Base-by-base conservation (phyloP, 2,329 filamentous ascomycete species). In the Trichoderma brevicompactum region DNA sequence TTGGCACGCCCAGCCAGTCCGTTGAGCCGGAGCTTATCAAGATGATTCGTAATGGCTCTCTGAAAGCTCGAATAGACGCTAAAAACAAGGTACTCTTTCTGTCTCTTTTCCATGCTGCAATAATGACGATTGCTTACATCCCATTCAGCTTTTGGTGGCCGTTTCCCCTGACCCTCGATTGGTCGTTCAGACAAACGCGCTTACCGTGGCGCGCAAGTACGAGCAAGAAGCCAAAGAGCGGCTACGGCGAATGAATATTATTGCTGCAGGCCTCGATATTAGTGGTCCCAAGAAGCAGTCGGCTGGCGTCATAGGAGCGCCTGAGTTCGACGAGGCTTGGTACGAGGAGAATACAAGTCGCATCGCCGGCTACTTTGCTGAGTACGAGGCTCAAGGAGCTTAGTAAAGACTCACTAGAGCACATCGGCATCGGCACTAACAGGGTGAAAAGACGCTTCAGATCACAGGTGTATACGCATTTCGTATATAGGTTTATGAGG, bases 21-120 rank as follows among this genome's bases (percentile, higher is more conserved):
- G 87, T 94, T 53, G 88, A 93, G 71, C 79, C 83, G 28, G 95
- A 99, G 77, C 82, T 98, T 38, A 85, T 90, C 34, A 75, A 77
- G 0, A 91, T 98, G 87, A 97, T 99, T 71, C 83, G 88, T 59
- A 81, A 83, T 12, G 88, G 88, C 7, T 83, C 83, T 0, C 80
- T 99, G 10, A 83, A 93, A 69, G 93, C 92, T 7, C 86, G 92
- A 34, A 89, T 99, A 66, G 93, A 99, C 74, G 85, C 91, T 0
- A 92, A 96, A 66, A 90, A 95, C 71, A 85, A 87, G 74, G 88
- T 89, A 79, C 69, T 77, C 72, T 36, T 40, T 48, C n/a, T 7
- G 12, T 49, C 32, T 40, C 1, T 17, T 7, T 19, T 15, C 19
- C 44, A 23, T 8, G 5, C 9, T 28, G 3, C 17, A 34, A 41